A percentile compares a stretch with the other conserved stretches of the same genome.
Evolutionary conservation across 306 rosid species (phyloP).

Genomic region (Ziziphus jujuba): DNA sequence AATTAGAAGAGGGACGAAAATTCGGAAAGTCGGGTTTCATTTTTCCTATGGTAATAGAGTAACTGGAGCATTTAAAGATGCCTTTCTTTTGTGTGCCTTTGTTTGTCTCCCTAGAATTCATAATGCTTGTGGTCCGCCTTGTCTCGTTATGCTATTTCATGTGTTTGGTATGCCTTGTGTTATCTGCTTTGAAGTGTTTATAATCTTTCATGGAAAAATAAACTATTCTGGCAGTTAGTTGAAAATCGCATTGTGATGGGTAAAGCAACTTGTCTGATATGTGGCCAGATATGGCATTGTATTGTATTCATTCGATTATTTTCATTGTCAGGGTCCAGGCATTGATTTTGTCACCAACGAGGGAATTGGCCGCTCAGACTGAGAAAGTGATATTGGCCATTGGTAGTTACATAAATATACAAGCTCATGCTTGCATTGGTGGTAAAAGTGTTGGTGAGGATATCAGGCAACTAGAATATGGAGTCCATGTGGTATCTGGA

Average conservation of each 20-base stretch:
- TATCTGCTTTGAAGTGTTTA: not conserved
- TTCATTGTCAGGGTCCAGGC: conserved; percentile 67
- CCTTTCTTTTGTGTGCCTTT: too few relatives aligned
- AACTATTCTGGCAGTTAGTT: not conserved
- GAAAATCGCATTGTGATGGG: too few relatives aligned
- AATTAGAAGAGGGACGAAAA: not conserved
- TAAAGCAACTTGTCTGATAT: too few relatives aligned
- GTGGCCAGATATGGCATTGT: not conserved
- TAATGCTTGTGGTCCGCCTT: too few relatives aligned
- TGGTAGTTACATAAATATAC: conserved; percentile 87
- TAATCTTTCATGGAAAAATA: not conserved
- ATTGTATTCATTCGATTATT: not conserved
- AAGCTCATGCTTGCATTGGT: conserved; percentile 91
- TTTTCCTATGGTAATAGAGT: not conserved
- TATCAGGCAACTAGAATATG: conserved; percentile 88
- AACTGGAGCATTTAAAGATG: too few relatives aligned
- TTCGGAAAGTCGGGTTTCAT: not conserved
- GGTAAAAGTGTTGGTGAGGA: conserved; percentile 98
- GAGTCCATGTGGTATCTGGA: conserved; percentile 98
- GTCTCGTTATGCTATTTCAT: too few relatives aligned
- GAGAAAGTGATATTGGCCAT: conserved; percentile 89
- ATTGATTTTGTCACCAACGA: conserved; percentile 89
- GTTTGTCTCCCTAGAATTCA: too few relatives aligned
- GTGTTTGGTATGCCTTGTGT: not conserved
- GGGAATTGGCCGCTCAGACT: conserved; percentile 94